Evolutionary conservation across 1,139 yeast species (phyloP).

Genomic region (Entelexis sorbosivorans): DNA sequence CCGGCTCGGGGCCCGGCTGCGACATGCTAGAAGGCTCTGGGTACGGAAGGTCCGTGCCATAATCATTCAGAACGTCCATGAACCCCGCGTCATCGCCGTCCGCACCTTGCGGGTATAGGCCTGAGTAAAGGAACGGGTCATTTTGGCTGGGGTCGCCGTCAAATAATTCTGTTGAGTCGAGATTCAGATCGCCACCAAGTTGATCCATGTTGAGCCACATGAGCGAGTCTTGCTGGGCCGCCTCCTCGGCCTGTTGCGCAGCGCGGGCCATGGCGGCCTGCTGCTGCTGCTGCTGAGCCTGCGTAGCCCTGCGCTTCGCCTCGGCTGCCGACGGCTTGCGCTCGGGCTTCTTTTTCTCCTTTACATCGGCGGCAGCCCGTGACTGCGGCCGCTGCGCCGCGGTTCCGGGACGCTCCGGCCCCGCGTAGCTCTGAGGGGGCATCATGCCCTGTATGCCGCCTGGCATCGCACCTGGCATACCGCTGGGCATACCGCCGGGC

Average conservation of each 20-base stretch:
- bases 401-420: neutral
- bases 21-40: neutral
- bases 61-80: conserved; percentile 11
- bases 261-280: neutral
- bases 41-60: neutral
- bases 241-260: conserved; percentile 5
- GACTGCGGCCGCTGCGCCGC: neutral
- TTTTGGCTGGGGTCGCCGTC: neutral
- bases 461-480: neutral
- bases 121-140: conserved; percentile 9
- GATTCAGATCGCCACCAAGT: conserved; percentile 10
- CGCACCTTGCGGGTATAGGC: neutral
- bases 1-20: neutral
- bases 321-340: neutral
- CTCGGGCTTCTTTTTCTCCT: neutral
- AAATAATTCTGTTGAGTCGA: conserved; percentile 7
- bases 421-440: neutral
- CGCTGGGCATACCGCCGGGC: neutral
- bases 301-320: neutral
- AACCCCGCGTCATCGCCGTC: conserved; percentile 10
- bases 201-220: conserved; percentile 18
- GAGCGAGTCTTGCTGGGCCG: conserved; percentile 8
- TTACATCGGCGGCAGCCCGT: neutral
- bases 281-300: conserved; percentile 1
- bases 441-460: neutral